Evolutionary conservation across 116 monocot species (phyloP).

Genomic region (Zostera marina): DNA sequence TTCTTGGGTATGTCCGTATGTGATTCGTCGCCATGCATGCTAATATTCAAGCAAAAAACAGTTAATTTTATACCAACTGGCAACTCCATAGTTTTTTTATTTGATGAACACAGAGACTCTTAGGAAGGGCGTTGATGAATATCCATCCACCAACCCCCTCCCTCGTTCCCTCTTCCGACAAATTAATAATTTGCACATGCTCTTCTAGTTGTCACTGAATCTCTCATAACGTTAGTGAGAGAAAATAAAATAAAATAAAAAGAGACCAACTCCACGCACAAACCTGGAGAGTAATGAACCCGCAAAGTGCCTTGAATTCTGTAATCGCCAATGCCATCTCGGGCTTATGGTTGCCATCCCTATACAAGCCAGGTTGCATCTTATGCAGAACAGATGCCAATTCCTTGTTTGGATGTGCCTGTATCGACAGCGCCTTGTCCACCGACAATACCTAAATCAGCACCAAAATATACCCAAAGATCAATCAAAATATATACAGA

Average conservation of each 20-base stretch:
- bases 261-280: not conserved
- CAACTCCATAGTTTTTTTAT: too few species aligned
- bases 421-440: conserved; percentile 82
- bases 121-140: not conserved
- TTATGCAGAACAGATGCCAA: conserved; percentile 53
- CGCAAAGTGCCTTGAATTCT: conserved; percentile 77
- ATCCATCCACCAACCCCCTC: not conserved
- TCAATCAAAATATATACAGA: too few species aligned
- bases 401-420: conserved; percentile 89
- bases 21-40: too few species aligned
- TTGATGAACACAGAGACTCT: too few species aligned
- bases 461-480: too few species aligned
- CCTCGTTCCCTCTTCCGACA: not conserved
- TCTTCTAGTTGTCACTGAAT: not conserved
- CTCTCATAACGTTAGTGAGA: not conserved
- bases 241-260: not conserved
- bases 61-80: too few species aligned
- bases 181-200: not conserved
- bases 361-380: conserved; percentile 50
- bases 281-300: conserved; percentile 58
- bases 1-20: too few species aligned
- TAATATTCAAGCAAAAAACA: too few species aligned
- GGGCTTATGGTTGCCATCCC: conserved; percentile 85
- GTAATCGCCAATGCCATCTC: conserved; percentile 95
- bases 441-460: conserved; percentile 65